Conservation (phyloP, 805 yeast species). For the Ogataea siamensis region DNA sequence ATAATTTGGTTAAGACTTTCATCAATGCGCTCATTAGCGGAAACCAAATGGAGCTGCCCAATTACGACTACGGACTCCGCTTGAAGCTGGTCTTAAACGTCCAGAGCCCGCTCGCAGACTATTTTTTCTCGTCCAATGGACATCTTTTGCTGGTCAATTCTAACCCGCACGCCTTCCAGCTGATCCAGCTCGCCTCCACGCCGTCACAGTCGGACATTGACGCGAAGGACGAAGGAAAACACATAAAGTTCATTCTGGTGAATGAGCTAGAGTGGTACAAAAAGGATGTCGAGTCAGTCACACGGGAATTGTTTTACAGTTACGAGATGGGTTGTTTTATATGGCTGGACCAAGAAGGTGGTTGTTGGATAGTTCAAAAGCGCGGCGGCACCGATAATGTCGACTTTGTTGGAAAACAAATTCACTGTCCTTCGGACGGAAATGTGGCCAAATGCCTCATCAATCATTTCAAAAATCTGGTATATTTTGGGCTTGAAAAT, state of each 20-base stretch:
- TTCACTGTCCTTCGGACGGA: slow-evolving; percentile 20
- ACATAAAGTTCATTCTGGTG: slow-evolving; percentile 29
- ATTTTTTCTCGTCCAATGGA: slow-evolving; percentile 25
- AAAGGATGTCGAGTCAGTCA: slow-evolving; percentile 14
- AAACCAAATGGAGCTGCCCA: slow-evolving; percentile 28
- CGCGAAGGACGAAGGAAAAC: slow-evolving; percentile 23
- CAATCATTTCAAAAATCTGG: slow-evolving; percentile 40
- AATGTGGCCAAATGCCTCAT: slow-evolving; percentile 32
- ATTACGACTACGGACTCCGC: slow-evolving; percentile 33
- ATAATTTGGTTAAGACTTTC: slow-evolving; percentile 26
- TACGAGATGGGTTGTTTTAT: slow-evolving; percentile 28
- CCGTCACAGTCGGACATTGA: slow-evolving; percentile 18
- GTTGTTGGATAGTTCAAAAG: slow-evolving; percentile 30
- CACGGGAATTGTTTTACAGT: slow-evolving; percentile 21
- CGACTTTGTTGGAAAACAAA: slow-evolving; percentile 24
- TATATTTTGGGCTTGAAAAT: slow-evolving; percentile 38
- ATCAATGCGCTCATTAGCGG: slow-evolving; percentile 28
- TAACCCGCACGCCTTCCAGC: slow-evolving; percentile 36
- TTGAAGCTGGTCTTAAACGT: slow-evolving; percentile 36
- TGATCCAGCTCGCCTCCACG: slow-evolving; percentile 26
- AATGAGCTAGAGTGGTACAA: slow-evolving; percentile 36
- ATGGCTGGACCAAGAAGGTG: slow-evolving; percentile 32
- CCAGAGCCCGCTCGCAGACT: slow-evolving; percentile 34
- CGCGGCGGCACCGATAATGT: slow-evolving; percentile 13
- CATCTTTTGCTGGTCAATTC: slow-evolving; percentile 30